phyloP scores from a whole-genome alignment of 2,329 filamentous ascomycete species.

The Lasiodiplodia gonubiensis region DNA sequence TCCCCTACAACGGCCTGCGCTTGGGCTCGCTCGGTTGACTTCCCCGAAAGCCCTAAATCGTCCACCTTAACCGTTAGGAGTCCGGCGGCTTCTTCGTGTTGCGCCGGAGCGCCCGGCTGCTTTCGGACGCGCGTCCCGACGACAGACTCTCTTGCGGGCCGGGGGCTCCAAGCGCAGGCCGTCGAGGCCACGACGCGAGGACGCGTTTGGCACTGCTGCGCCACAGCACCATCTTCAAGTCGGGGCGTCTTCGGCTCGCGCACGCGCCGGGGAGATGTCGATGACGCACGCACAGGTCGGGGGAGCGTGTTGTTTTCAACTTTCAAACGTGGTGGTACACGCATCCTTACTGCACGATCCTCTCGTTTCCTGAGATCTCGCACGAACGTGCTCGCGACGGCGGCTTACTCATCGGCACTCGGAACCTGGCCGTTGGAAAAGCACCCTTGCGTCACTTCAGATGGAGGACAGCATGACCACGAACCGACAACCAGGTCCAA shows the following conservation, averaged over 20 bases:
- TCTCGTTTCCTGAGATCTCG: background rate
- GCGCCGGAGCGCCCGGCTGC: slow-evolving; percentile 16
- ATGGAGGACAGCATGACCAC: slow-evolving; percentile 25
- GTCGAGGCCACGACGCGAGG: slow-evolving; percentile 10
- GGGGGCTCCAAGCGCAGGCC: slow-evolving; percentile 6
- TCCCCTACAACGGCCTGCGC: slow-evolving; percentile 8
- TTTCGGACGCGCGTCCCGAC: slow-evolving; percentile 19
- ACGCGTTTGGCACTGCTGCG: slow-evolving; percentile 20
- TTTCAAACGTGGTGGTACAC: slow-evolving; percentile 13
- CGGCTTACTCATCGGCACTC: slow-evolving; percentile 23
- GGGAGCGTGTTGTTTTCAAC: slow-evolving; percentile 11
- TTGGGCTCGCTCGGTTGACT: background rate
- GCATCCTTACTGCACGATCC: slow-evolving; percentile 10
- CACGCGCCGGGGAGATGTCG: background rate
- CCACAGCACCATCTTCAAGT: slow-evolving; percentile 11
- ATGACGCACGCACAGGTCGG: slow-evolving; percentile 7
- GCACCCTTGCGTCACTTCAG: slow-evolving; percentile 25
- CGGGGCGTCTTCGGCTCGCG: slow-evolving; percentile 9
- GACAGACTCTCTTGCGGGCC: slow-evolving; percentile 3
- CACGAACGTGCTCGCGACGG: slow-evolving; percentile 20
- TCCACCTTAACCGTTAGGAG: slow-evolving; percentile 14
- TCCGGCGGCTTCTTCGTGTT: slow-evolving; percentile 13
- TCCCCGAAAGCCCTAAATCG: slow-evolving; percentile 3
- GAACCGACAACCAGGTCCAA: slow-evolving; percentile 28
- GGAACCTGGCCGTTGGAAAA: slow-evolving; percentile 27